Evolutionary conservation across 371 early-diverging fungal genomes (phyloP), one percentile per base, ranked within the genome.

Genomic region (Lichtheimia ramosa): DNA sequence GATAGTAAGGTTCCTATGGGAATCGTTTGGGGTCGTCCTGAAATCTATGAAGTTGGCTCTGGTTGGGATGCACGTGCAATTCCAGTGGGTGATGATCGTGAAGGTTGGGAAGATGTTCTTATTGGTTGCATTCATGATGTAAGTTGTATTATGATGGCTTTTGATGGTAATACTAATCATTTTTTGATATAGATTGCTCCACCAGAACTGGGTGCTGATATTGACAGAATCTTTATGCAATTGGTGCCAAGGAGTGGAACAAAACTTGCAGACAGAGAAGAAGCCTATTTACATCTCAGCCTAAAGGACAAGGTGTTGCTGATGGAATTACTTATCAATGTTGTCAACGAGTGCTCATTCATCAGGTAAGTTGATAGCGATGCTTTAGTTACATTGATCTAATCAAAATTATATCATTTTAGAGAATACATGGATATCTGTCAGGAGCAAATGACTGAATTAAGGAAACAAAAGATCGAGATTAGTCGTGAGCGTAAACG

Each of bases 351-450:
- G 48, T 73, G 72, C 16, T 42, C 56, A 43, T 64, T 69, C 24
- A 75, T 79, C 62, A 79, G 75, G 75, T 75, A 70, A 56, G 65
- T 48, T 12, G 25, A 25, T 25, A 34, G 14, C 34, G 10, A 8
- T 6, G 10, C 10, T 34, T 10, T 0, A 8, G 1, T 6, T 34
- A 2, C 8, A 34, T n/a, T 34, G 34, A 10, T 34, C 34, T 34
- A 34, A 34, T 34, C 10, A 34, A 27, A 10, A 10, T 8, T 0
- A 6, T 0, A 27, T 28, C 8, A 43, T 27, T 6, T 50, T 49
- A 78, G 89, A 56, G 61, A 75, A 21, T 89, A 85, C 63, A 81
- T 91, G 73, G 90, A 86, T 28, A 69, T 75, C 25, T 83, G 86
- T 46, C 74, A 81, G 16, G 83, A 86, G 41, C 68, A 76, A 6